Base-by-base conservation (phyloP, 129 eudicot species). In the Flaveria sonorensis region DNA sequence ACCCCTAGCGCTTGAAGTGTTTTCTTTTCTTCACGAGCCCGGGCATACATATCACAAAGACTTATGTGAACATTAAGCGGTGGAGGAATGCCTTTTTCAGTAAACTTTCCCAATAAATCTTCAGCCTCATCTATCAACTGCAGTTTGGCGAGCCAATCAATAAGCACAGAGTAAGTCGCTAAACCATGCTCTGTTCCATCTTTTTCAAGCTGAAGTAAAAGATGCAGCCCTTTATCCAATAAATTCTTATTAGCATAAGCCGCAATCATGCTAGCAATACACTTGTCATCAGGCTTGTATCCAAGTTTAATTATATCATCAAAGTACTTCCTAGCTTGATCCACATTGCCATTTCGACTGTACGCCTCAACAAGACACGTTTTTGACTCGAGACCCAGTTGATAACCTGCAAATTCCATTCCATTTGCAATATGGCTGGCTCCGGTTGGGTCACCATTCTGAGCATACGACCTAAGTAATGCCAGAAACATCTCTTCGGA, bases 71-170 rank as follows among this genome's bases (percentile, higher is more conserved):
- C 82, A 72, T 74, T 84, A 16, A 86, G 19, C 1, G 97, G 83
- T 75, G 97, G 94, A 43, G 87, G 84, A 86, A 91, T 91, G 26
- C 92, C 90, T 47, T 46, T 79, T 74, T 85, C 82, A 23, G 86
- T 56, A 42, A 95, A 83, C 81, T 83, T 95, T 4, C 84, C 85
- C 81, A 91, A 45, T 28, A 95, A 2, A 19, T 79, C 90, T 81
- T 95, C 97, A 20, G 86, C 97, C 74, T 95, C 99, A 64, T 95
- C 99, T 71, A 86, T 26, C 59, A 95, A 82, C 74, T 87, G 86
- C 87, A 95, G 51, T 75, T 87, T 84, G 72, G 85, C 68, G 24
- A 95, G 79, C 99, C 99, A 95, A 71, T 89, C 94, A n/a, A 91
- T 83, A 66, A 95, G 79, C 14, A 81, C 97, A 9, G 86, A 36